These are phyloP conservation scores for Saccharomycodes ludwigii DNA, from an alignment of 805 yeast genomes.

Conservation along the genomic window DNA sequence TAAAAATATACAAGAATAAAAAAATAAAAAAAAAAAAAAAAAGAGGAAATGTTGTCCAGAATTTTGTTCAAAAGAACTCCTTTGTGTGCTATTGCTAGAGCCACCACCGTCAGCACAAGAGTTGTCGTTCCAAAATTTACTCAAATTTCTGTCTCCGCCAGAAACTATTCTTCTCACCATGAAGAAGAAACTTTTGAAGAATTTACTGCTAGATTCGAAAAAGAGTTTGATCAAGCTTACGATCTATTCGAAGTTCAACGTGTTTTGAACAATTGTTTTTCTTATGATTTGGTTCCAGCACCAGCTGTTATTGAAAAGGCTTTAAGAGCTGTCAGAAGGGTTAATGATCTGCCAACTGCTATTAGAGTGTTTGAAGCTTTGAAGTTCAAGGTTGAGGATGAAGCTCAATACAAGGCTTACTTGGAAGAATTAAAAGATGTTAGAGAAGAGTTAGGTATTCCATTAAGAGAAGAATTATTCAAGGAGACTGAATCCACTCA, in stretches of 20 bases:
- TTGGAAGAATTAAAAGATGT: constrained; percentile 86
- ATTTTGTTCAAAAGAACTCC: constrained; percentile 12
- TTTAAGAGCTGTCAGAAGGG: constrained; percentile 95
- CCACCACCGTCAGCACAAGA: constrained; percentile 4
- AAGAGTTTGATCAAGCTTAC: constrained; percentile 90
- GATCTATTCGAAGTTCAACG: constrained; percentile 83
- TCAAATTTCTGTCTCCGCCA: constrained; percentile 19
- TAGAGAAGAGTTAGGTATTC: constrained; percentile 86
- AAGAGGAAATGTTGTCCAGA: constrained; percentile 16
- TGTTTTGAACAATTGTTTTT: constrained; percentile 93
- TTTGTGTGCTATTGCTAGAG: constrained; percentile 4
- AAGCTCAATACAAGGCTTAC: constrained; percentile 89
- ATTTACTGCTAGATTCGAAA: constrained; percentile 81
- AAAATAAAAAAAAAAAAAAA: constrained; percentile 1
- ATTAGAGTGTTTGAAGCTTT: constrained; percentile 97
- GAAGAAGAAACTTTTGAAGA: constrained; percentile 92
- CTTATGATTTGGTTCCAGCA: constrained; percentile 97
- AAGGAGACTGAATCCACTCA: constrained; percentile 15
- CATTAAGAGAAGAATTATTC: constrained; percentile 83
- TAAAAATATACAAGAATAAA: no score
- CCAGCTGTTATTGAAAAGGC: constrained; percentile 95
- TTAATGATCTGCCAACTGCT: constrained; percentile 96
- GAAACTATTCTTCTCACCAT: constrained; percentile 71
- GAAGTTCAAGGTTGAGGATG: constrained; percentile 90
- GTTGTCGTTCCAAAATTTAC: not conserved